These are phyloP conservation scores for Vaccinium myrtillus DNA, from an alignment of 148 eudicot species.

Conservation along the genomic window DNA sequence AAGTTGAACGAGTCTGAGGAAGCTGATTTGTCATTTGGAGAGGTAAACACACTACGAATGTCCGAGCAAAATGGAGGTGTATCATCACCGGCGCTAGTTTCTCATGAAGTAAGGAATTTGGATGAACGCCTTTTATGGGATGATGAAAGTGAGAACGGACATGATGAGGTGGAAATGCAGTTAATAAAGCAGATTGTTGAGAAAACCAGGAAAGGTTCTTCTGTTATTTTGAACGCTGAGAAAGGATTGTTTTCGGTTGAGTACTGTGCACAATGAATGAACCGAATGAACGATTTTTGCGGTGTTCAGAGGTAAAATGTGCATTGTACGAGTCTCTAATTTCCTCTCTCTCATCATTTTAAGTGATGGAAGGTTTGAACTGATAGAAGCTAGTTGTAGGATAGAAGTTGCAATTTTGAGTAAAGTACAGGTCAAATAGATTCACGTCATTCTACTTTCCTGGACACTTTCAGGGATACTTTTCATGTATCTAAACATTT, in stretches of 20 bases:
- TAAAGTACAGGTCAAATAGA: neutral
- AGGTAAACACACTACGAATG: neutral
- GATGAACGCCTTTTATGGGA: conserved; percentile 22
- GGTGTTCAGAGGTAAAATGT: neutral
- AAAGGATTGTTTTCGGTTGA: conserved; percentile 52
- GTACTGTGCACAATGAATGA: conserved; percentile 22
- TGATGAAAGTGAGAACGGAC: conserved; percentile 26
- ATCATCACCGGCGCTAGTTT: neutral
- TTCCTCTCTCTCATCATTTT: neutral
- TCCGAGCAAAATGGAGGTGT: conserved; percentile 2
- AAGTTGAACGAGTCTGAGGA: conserved; percentile 39
- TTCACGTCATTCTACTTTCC: no score
- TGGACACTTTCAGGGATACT: no score
- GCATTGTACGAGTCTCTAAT: neutral
- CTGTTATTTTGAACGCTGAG: conserved; percentile 68
- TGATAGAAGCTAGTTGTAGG: neutral
- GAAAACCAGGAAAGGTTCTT: conserved; percentile 78
- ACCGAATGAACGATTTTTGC: conserved; percentile 6
- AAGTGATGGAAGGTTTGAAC: neutral
- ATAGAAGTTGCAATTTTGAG: conserved; percentile 8
- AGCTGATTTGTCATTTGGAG: conserved; percentile 13
- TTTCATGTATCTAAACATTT: neutral
- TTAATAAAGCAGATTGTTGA: conserved; percentile 83
- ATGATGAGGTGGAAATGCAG: conserved; percentile 54
- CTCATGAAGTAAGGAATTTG: conserved; percentile 1